These are phyloP conservation scores for Boletellus ananas DNA, from an alignment of 768 basidiomycete genomes.

Conservation along the genomic window DNA sequence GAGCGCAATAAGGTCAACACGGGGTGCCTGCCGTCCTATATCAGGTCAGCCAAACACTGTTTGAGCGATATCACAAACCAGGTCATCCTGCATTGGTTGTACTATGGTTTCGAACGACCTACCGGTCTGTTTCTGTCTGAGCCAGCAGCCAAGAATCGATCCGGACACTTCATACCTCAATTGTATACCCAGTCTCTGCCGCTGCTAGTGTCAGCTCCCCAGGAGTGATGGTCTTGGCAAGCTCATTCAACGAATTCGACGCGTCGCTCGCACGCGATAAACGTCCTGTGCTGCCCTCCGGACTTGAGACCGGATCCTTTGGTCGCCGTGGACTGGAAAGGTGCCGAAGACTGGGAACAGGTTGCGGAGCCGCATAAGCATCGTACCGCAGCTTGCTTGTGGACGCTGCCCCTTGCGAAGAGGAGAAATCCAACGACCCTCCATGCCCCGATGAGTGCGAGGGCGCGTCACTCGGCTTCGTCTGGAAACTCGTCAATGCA, in stretches of 20 bases:
- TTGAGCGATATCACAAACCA: slow-evolving; percentile 14
- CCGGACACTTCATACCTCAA: slow-evolving; percentile 17
- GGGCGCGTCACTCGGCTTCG: neutral
- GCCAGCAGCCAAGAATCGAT: neutral
- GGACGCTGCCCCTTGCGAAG: slow-evolving; percentile 29
- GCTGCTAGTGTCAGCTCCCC: slow-evolving; percentile 30
- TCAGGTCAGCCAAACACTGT: slow-evolving; percentile 11
- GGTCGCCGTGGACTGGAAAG: slow-evolving; percentile 28
- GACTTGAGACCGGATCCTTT: slow-evolving; percentile 37
- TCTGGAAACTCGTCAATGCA: slow-evolving; percentile 41
- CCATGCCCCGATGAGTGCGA: slow-evolving; percentile 15
- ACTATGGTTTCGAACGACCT: neutral
- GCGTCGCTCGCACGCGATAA: slow-evolving; percentile 26
- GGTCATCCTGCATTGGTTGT: slow-evolving; percentile 11
- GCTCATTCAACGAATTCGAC: slow-evolving; percentile 22
- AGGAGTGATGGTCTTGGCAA: slow-evolving; percentile 28
- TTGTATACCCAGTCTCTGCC: slow-evolving; percentile 13
- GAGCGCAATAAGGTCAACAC: slow-evolving; percentile 64
- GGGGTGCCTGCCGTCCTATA: slow-evolving; percentile 27
- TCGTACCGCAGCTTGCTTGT: slow-evolving; percentile 59
- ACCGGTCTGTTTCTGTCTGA: slow-evolving; percentile 13
- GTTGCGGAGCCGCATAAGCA: slow-evolving; percentile 63
- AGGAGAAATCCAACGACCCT: slow-evolving; percentile 13
- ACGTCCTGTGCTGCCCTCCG: slow-evolving; percentile 30
- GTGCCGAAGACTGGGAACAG: slow-evolving; percentile 42